Evolutionary conservation across 306 rosid genomes (phyloP), one percentile per base, ranked within the genome.

Genomic region (Ziziphus jujuba): DNA sequence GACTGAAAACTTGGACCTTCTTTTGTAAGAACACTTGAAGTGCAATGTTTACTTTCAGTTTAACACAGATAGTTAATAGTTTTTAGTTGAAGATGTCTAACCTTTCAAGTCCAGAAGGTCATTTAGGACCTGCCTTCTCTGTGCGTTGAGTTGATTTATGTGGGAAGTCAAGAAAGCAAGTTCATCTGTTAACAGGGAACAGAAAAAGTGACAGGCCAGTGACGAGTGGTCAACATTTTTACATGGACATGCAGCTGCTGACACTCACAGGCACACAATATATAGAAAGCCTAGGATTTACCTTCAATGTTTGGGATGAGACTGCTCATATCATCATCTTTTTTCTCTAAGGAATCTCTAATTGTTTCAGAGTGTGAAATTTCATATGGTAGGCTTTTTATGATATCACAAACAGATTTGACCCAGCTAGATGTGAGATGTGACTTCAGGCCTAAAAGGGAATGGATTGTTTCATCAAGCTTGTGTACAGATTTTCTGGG

Each of bases 91-190:
- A 57, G 33, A 50, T 31, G 69, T 40, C 79, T 62, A 67, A 73
- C 82, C 82, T 78, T 75, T 78, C 79, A 78, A 63, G 61, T 78
- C 75, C 50, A 78, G 65, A 58, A 73, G 58, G 47, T 78, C 75
- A 51, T 73, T 73, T n/a, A 73, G 65, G 65, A 78, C 63, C 68
- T 57, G 63, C 64, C 70, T 73, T 78, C 79, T 74, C 60, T 52
- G 75, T 38, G 22, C 52, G 77, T 73, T 78, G 57, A 78, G 35
- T 68, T 68, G 72, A 63, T 43, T 51, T 45, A 78, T 69, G 69
- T 36, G 28, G n/a, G 68, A 59, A 22, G 75, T 73, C 51, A 78
- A 69, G 61, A 23, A 17, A 25, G 55, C 79, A 25, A 73, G 75
- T 73, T 78, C 79, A 62, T 69, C 82, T 78, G 79, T 48, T 49